Conservation (phyloP, 371 early-diverging fungal genomes). For the Mortierella sp. region DNA sequence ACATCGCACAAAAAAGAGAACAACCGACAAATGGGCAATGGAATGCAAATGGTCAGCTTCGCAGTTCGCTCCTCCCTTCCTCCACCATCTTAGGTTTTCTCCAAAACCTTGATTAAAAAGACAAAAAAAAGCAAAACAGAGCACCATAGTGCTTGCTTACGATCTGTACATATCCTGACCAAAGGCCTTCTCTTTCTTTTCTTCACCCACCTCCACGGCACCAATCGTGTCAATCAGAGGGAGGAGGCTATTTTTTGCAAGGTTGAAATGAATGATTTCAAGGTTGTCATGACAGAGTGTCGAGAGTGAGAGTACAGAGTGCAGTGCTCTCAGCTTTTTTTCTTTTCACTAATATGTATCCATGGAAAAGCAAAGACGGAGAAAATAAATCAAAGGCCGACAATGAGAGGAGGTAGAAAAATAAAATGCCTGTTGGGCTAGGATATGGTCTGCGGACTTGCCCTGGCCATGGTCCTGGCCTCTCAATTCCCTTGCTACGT, state of each 20-base stretch:
- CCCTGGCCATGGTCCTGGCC: conserved; percentile 16
- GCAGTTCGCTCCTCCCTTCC: no score
- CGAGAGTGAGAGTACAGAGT: not conserved
- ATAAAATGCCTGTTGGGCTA: not conserved
- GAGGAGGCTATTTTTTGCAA: not conserved
- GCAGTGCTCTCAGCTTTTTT: not conserved
- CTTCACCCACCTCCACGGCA: not conserved
- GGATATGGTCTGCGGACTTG: not conserved
- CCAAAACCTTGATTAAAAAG: not conserved
- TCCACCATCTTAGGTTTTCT: not conserved
- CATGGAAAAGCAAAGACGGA: not conserved
- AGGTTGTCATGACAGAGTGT: no score
- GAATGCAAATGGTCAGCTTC: no score
- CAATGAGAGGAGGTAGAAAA: not conserved
- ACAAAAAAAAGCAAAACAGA: not conserved
- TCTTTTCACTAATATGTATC: not conserved
- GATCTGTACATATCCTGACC: not conserved
- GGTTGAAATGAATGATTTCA: not conserved
- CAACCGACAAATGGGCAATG: no score
- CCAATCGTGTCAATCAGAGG: not conserved
- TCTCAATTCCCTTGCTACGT: not conserved
- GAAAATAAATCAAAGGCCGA: conserved; percentile 5
- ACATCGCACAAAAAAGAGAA: no score
- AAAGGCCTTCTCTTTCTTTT: not conserved
- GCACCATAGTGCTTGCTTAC: not conserved